These are phyloP conservation scores for Roridomyces roridus DNA, from an alignment of 768 basidiomycete species.

Conservation along the genomic window DNA sequence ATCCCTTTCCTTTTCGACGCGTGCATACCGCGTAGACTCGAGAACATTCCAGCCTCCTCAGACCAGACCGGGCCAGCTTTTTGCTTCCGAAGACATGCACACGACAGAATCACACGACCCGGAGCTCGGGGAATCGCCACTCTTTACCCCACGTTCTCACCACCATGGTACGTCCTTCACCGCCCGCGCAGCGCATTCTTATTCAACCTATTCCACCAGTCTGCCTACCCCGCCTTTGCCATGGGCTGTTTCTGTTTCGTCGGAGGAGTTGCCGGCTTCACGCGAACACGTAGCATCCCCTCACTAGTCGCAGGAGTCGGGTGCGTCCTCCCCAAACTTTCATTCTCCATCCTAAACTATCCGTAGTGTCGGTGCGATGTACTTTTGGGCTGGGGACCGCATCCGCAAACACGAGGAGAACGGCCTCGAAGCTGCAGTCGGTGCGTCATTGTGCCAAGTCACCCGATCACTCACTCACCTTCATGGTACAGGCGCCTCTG, in stretches of 20 bases:
- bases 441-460: constrained; percentile 43
- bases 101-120: too few species aligned
- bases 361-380: constrained; percentile 75
- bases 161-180: constrained; percentile 5
- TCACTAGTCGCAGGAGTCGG: constrained; percentile 84
- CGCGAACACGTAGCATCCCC: constrained; percentile 76
- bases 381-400: constrained; percentile 78
- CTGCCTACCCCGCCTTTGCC: constrained; percentile 80
- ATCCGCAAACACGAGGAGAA: constrained; percentile 76
- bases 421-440: constrained; percentile 81
- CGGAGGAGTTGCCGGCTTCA: constrained; percentile 78
- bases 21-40: too few species aligned
- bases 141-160: neutral
- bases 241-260: constrained; percentile 80
- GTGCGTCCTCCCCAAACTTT: constrained; percentile 43
- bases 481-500: constrained; percentile 68
- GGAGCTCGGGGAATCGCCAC: too few species aligned
- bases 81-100: too few species aligned
- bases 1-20: neutral
- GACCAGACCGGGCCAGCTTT: too few species aligned
- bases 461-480: neutral
- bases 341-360: neutral
- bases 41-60: neutral
- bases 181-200: too few species aligned
- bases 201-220: constrained; percentile 52